Conservation (phyloP, 1,284 basidiomycete genomes). For the Microbotryum saponariae region DNA sequence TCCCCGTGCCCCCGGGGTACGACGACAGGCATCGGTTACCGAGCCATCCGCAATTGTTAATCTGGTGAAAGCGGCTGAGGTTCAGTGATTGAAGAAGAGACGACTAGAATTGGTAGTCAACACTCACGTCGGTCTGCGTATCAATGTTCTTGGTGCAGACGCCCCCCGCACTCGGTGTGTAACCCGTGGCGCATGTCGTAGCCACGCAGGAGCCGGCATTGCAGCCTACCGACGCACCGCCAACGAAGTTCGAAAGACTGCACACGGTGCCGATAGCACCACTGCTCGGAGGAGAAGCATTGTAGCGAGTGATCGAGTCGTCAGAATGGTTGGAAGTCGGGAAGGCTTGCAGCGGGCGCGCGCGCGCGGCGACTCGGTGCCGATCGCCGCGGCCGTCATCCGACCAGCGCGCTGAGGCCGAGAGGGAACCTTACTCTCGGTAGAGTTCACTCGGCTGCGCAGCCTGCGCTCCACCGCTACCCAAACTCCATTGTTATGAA, state of each 20-base stretch:
- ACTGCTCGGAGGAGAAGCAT: too few relatives aligned
- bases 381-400: too few relatives aligned
- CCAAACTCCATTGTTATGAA: too few relatives aligned
- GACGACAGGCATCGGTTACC: conserved; percentile 17
- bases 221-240: background rate
- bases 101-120: background rate
- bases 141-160: conserved; percentile 19
- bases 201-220: conserved; percentile 2
- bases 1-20: conserved; percentile 15
- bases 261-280: background rate
- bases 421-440: too few relatives aligned
- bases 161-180: conserved; percentile 3
- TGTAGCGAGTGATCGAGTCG: too few relatives aligned
- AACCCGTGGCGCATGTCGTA: conserved; percentile 39
- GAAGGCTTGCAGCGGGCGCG: too few relatives aligned
- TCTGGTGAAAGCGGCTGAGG: conserved; percentile 1
- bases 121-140: conserved; percentile 21
- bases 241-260: background rate
- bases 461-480: too few relatives aligned
- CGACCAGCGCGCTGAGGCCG: too few relatives aligned
- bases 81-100: background rate
- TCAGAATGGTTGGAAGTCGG: too few relatives aligned
- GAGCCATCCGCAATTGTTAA: conserved; percentile 18
- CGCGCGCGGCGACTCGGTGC: too few relatives aligned
- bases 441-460: too few relatives aligned